Conservation (phyloP, 805 yeast species). For the Allodekkera sacchari region DNA sequence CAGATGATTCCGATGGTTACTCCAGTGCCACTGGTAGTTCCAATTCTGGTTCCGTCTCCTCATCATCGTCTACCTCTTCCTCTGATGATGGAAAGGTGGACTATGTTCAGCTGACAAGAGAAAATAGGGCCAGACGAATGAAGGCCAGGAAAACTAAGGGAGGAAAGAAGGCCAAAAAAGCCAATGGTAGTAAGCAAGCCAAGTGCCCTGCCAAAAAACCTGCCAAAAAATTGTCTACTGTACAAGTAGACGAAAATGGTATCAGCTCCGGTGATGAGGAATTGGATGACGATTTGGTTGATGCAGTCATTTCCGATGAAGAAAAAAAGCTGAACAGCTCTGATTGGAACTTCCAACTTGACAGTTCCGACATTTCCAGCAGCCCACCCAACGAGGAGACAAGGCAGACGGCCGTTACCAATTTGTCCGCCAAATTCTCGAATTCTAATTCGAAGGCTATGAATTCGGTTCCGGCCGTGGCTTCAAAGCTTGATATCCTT, state of each 20-base stretch:
- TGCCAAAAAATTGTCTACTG: too few relatives aligned
- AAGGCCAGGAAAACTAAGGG: constrained; percentile 30
- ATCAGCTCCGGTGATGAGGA: constrained; percentile 29
- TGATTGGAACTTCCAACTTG: too few relatives aligned
- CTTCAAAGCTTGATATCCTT: too few relatives aligned
- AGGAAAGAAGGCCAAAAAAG: background rate
- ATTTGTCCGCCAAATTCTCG: too few relatives aligned
- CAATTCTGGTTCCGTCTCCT: constrained; percentile 9
- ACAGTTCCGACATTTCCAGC: too few relatives aligned
- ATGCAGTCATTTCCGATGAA: constrained; percentile 33
- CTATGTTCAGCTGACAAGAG: constrained; percentile 63
- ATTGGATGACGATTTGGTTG: constrained; percentile 31
- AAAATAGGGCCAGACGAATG: constrained; percentile 49
- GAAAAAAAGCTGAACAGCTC: constrained; percentile 30
- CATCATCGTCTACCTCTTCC: constrained; percentile 21
- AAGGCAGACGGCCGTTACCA: too few relatives aligned
- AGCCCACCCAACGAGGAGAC: too few relatives aligned
- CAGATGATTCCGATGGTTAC: constrained; percentile 7
- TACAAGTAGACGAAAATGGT: constrained; percentile 13
- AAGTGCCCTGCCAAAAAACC: background rate
- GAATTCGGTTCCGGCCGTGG: too few relatives aligned
- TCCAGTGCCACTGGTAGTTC: constrained; percentile 2
- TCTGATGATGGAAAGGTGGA: constrained; percentile 65
- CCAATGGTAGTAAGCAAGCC: background rate
- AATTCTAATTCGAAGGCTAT: too few relatives aligned